Evolutionary conservation across 495 filamentous ascomycete species (phyloP).

Genomic region (Penicillium coprophilum): DNA sequence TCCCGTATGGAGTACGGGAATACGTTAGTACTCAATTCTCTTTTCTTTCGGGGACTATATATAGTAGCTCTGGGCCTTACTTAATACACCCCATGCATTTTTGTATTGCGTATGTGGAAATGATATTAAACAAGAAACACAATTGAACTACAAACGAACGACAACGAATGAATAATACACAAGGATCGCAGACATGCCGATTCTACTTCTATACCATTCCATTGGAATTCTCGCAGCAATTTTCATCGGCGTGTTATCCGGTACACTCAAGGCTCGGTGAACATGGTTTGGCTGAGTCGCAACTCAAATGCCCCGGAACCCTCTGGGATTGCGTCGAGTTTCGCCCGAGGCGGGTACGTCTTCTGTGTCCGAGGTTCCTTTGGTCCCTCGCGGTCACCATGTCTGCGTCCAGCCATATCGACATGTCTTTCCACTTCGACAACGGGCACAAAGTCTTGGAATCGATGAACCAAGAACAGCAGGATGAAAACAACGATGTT

Average conservation of each 20-base stretch:
- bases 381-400: not conserved
- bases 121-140: not conserved
- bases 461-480: slow-evolving; percentile 33
- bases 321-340: slow-evolving; percentile 2
- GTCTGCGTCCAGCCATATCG: not conserved
- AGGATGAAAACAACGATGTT: slow-evolving; percentile 57
- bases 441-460: slow-evolving; percentile 10
- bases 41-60: too few species aligned
- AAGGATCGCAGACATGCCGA: not conserved
- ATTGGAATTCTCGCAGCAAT: not conserved
- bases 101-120: too few species aligned
- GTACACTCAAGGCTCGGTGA: slow-evolving; percentile 9
- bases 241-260: not conserved
- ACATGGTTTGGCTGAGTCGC: slow-evolving; percentile 9
- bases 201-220: not conserved
- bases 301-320: slow-evolving; percentile 2
- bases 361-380: not conserved
- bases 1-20: too few species aligned
- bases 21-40: too few species aligned
- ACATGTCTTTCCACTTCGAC: slow-evolving; percentile 6
- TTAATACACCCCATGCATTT: not conserved
- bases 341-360: not conserved
- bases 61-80: too few species aligned
- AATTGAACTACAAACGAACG: not conserved
- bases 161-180: not conserved